Percentiles rank a stretch among this genome's conserved stretches.
Conservation (phyloP, 441 rosid genomes). For the Francoa sonchifolia region DNA sequence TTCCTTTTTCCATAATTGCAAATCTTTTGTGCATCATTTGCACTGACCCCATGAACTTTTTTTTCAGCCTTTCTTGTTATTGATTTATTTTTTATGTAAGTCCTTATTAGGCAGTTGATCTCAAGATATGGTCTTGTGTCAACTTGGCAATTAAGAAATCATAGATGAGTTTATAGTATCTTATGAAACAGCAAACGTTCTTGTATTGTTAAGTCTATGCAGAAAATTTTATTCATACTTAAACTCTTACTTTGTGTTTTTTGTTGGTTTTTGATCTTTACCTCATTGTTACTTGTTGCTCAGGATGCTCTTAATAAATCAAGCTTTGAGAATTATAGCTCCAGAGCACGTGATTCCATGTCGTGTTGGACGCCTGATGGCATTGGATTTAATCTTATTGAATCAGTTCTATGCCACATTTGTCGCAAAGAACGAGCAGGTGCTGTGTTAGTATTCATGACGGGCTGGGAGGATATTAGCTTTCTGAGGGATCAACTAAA, state of each 20-base stretch:
- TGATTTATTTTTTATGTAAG: no score
- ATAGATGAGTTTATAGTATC: no score
- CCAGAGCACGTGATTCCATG: conserved; percentile 81
- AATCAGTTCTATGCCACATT: conserved; percentile 89
- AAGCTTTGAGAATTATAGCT: conserved; percentile 70
- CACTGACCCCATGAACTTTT: conserved; percentile 3
- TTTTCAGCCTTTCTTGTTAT: no score
- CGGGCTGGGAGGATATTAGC: conserved; percentile 99
- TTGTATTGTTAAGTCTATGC: no score
- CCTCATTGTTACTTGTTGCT: conserved; percentile 9
- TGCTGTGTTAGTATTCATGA: conserved; percentile 91
- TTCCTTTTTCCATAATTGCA: background rate
- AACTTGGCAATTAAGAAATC: no score
- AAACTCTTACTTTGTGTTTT: no score
- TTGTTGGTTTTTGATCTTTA: no score
- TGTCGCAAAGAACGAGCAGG: conserved; percentile 93
- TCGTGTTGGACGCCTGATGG: conserved; percentile 89
- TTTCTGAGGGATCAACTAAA: conserved; percentile 84
- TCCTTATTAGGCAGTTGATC: background rate
- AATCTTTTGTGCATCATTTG: background rate
- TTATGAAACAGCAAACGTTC: no score
- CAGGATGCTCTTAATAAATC: conserved; percentile 93
- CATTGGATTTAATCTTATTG: conserved; percentile 93
- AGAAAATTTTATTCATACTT: no score
- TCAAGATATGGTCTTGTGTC: no score